phyloP scores from a whole-genome alignment of 345 rosid genomes.

The Ailanthus altissimus region DNA sequence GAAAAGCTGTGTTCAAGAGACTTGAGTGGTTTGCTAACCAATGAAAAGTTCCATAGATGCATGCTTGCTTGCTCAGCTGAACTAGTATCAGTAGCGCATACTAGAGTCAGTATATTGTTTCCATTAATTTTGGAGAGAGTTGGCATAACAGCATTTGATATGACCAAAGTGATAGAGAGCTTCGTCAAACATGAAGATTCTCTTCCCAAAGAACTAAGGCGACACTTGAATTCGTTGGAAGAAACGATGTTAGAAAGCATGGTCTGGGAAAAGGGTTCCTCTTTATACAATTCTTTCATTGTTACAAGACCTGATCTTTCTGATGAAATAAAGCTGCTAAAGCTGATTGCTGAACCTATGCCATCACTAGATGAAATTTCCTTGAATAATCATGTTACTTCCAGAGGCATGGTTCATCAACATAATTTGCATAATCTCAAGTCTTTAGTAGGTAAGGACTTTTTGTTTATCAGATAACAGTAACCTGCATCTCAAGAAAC shows the following conservation, averaged over 20 bases:
- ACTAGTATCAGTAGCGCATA: constrained; percentile 82
- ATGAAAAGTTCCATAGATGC: constrained; percentile 94
- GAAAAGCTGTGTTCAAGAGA: constrained; percentile 66
- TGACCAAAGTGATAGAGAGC: constrained; percentile 95
- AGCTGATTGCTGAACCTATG: constrained; percentile 73
- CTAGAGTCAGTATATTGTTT: constrained; percentile 79
- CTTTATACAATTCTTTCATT: constrained; percentile 84
- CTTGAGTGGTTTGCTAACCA: constrained; percentile 77
- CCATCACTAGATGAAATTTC: constrained; percentile 81
- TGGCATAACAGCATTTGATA: constrained; percentile 96
- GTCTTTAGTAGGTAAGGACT: constrained; percentile 44
- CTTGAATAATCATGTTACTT: constrained; percentile 49
- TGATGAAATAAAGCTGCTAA: constrained; percentile 58
- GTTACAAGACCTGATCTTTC: constrained; percentile 70
- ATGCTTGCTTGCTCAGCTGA: constrained; percentile 98
- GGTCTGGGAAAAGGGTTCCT: constrained; percentile 97
- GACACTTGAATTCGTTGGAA: constrained; percentile 94
- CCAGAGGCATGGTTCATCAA: constrained; percentile 38
- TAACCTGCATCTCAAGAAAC: background rate
- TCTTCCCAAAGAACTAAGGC: constrained; percentile 93
- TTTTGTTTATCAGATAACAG: background rate
- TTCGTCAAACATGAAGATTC: constrained; percentile 90
- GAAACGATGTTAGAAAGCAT: constrained; percentile 90
- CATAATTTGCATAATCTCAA: constrained; percentile 55
- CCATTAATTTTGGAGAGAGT: constrained; percentile 88